Percentiles rank a stretch among this genome's conserved stretches.
Evolutionary conservation across 192 early-diverging fungal species (phyloP).

Genomic region (Backusella tuberculispora): DNA sequence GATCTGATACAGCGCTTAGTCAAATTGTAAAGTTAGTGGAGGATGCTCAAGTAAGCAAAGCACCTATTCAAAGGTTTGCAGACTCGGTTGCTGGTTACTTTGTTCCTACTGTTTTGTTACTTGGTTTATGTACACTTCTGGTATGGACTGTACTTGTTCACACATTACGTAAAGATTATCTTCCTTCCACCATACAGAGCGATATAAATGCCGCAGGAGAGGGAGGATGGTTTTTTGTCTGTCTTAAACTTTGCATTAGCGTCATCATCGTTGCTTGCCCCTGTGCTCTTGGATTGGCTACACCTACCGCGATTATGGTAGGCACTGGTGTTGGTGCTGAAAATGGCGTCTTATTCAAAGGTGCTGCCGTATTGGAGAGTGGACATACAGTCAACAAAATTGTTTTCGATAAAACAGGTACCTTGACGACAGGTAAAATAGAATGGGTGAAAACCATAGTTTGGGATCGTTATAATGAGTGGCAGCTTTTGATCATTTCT

Average conservation of each 20-base stretch:
- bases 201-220: conserved; percentile 53
- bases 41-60: conserved; percentile 91
- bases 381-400: conserved; percentile 82
- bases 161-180: conserved; percentile 29
- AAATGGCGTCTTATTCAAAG: conserved; percentile 95
- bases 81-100: conserved; percentile 90
- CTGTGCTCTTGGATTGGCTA: conserved; percentile 93
- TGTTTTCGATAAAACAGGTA: conserved; percentile 98
- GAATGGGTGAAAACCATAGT: conserved; percentile 54
- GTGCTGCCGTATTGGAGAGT: conserved; percentile 81
- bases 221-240: conserved; percentile 73
- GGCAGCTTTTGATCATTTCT: conserved; percentile 37
- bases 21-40: conserved; percentile 94
- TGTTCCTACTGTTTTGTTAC: conserved; percentile 81
- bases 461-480: conserved; percentile 14
- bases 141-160: conserved; percentile 67
- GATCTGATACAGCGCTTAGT: conserved; percentile 84
- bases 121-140: conserved; percentile 75
- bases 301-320: conserved; percentile 98
- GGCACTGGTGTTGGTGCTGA: conserved; percentile 96
- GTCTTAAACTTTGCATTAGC: conserved; percentile 86
- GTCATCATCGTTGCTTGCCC: conserved; percentile 97
- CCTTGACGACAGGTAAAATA: conserved; percentile 79
- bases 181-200: conserved; percentile 39
- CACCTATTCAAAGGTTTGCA: conserved; percentile 93